Conservation (phyloP, 1,284 basidiomycete species). For the Megacollybia platyphylla region DNA sequence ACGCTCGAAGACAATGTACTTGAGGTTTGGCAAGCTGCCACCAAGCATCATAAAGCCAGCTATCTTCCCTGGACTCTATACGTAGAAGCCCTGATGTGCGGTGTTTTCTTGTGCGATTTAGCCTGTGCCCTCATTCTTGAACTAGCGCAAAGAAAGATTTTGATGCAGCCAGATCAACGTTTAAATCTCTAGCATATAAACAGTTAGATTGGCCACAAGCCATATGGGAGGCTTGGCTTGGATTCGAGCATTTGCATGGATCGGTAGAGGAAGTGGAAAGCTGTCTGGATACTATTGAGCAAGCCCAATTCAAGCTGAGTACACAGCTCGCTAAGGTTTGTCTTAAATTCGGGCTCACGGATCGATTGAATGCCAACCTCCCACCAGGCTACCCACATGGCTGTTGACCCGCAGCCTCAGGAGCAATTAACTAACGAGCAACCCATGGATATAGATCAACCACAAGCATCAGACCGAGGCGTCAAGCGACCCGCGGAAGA, state of each 20-base stretch:
- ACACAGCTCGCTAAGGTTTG: slow-evolving; percentile 53
- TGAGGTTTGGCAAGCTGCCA: slow-evolving; percentile 48
- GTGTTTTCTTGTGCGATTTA: slow-evolving; percentile 4
- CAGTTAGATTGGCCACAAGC: slow-evolving; percentile 88
- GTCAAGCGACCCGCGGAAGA: slow-evolving; percentile 59
- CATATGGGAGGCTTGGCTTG: slow-evolving; percentile 78
- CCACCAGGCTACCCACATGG: slow-evolving; percentile 37
- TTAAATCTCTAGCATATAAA: slow-evolving; percentile 50
- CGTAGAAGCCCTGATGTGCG: slow-evolving; percentile 56
- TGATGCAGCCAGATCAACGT: slow-evolving; percentile 52
- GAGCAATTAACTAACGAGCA: slow-evolving; percentile 19
- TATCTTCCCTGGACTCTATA: slow-evolving; percentile 62
- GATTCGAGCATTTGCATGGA: slow-evolving; percentile 81
- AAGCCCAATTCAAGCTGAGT: slow-evolving; percentile 51
- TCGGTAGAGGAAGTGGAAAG: slow-evolving; percentile 55
- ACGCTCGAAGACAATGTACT: slow-evolving; percentile 40
- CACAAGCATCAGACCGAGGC: slow-evolving; percentile 17
- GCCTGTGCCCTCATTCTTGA: neutral
- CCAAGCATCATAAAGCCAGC: slow-evolving; percentile 54
- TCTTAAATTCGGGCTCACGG: neutral
- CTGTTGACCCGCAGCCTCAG: slow-evolving; percentile 29
- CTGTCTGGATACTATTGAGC: slow-evolving; percentile 57
- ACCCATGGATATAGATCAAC: slow-evolving; percentile 42
- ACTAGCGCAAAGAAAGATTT: slow-evolving; percentile 39
- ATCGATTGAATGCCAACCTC: slow-evolving; percentile 23